Base-by-base conservation (phyloP, 768 basidiomycete genomes). In the Termitomyces sp. region DNA sequence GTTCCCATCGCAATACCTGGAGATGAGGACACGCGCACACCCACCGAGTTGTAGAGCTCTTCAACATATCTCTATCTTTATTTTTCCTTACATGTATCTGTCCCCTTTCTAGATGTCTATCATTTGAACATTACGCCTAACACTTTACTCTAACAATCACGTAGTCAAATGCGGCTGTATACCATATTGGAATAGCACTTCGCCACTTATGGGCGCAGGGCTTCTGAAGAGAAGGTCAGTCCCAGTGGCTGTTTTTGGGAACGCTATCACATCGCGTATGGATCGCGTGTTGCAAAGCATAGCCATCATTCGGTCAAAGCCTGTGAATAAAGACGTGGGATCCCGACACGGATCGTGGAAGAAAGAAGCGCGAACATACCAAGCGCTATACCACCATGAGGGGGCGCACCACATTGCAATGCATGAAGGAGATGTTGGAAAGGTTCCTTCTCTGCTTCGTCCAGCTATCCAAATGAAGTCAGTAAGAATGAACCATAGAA, bases 221-320 rank as follows among this genome's bases (percentile, higher is more conserved):
- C 92, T 93, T 71, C 84, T 88, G 78, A 97, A 94, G 40, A 96
- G 82, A 43, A 86, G 82, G 72, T 98, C 95, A 23, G 84, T 80
- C 5, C 95, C 94, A 57, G 75, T 82, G 41, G 84, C 82, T 8
- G 89, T 88, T 76, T 98, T 98, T 9, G 95, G 95, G 75, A 98
- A 98, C 19, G 95, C 95, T 62, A 98, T 96, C 61, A 98, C 95
- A 64, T 97, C 94, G 59, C 93, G 81, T 63, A 98, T 98, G 40
- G 93, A 93, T 57, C 82, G 80, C 3, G 92, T 82, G 60, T 85
- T 83, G 75, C 92, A 94, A 3, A 98, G 79, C 61, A 95, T 94
- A 12, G 94, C 80, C 84, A 97, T 89, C 59, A 98, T 75, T 35
- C 95, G 84, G 77, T 98, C 95, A 62, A 98, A 91, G 46, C 94